phyloP scores from a whole-genome alignment of 2,329 filamentous ascomycete species.

The Colletotrichum sp. region DNA sequence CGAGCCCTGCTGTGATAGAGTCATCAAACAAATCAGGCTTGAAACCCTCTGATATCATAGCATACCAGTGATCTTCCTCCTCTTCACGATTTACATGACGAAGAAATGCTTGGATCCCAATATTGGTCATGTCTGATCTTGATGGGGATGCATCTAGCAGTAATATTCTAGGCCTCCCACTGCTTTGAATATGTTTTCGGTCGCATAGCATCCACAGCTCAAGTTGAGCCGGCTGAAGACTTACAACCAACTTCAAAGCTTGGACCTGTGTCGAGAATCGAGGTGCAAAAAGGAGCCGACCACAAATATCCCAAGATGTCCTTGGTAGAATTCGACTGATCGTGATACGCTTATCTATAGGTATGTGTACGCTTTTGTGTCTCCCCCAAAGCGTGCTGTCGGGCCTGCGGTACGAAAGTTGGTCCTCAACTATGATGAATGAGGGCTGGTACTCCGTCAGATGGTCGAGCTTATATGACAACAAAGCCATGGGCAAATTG shows the following conservation, averaged over 20 bases:
- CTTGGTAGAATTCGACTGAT: background rate
- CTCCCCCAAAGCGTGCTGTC: background rate
- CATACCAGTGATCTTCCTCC: background rate
- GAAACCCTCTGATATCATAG: background rate
- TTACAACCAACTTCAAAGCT: background rate
- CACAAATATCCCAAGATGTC: background rate
- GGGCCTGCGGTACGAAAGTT: background rate
- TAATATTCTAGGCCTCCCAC: background rate
- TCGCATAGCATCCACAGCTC: background rate
- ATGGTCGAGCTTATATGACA: background rate
- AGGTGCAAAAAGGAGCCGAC: background rate
- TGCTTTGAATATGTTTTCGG: background rate
- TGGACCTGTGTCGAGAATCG: background rate
- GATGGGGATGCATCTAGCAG: background rate
- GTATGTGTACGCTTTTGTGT: background rate
- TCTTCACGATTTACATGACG: background rate
- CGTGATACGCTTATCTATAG: background rate
- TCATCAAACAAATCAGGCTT: background rate
- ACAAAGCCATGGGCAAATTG: background rate
- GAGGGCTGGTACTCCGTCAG: background rate
- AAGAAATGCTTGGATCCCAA: background rate
- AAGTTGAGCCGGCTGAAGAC: background rate
- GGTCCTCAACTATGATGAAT: background rate
- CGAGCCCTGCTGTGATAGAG: background rate
- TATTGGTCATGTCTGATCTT: background rate